phyloP scores from a whole-genome alignment of 2,329 filamentous ascomycete genomes.

The Tolypocladium sp. region DNA sequence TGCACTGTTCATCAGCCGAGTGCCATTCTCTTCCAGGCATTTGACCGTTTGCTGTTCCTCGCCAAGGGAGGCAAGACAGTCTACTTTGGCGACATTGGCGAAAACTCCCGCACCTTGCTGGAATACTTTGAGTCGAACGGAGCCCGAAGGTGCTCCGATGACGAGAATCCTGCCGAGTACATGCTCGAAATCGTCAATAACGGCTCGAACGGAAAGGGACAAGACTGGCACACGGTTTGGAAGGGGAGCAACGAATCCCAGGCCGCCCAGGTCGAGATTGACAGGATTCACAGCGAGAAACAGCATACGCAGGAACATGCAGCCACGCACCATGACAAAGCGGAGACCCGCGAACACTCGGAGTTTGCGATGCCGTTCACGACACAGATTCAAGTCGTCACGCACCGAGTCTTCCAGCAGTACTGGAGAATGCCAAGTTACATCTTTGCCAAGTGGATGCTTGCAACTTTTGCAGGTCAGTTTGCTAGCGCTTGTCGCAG shows the following conservation, averaged over 20 bases:
- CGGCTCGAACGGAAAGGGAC: constrained; percentile 24
- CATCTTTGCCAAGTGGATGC: constrained; percentile 61
- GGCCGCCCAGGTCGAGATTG: constrained; percentile 50
- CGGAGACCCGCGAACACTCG: constrained; percentile 25
- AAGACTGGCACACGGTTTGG: constrained; percentile 64
- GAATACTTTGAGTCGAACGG: constrained; percentile 59
- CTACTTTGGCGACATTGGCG: constrained; percentile 60
- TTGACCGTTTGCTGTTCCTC: constrained; percentile 55
- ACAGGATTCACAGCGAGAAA: constrained; percentile 47
- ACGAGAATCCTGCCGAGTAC: constrained; percentile 68
- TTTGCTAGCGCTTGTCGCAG: neutral
- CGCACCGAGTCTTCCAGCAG: constrained; percentile 64
- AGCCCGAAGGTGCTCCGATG: constrained; percentile 45
- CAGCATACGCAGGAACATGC: constrained; percentile 6
- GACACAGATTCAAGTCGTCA: constrained; percentile 56
- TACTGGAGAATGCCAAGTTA: constrained; percentile 77
- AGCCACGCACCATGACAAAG: constrained; percentile 4
- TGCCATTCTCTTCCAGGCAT: constrained; percentile 42
- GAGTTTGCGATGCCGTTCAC: constrained; percentile 74
- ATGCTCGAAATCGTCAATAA: constrained; percentile 51
- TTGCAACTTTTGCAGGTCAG: constrained; percentile 42
- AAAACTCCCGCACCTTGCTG: constrained; percentile 46
- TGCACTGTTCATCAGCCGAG: constrained; percentile 48
- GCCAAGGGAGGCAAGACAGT: constrained; percentile 57
- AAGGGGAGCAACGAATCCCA: constrained; percentile 40